Evolutionary conservation across 192 early-diverging fungal genomes (phyloP).

Genomic region (Coemansia sp.): DNA sequence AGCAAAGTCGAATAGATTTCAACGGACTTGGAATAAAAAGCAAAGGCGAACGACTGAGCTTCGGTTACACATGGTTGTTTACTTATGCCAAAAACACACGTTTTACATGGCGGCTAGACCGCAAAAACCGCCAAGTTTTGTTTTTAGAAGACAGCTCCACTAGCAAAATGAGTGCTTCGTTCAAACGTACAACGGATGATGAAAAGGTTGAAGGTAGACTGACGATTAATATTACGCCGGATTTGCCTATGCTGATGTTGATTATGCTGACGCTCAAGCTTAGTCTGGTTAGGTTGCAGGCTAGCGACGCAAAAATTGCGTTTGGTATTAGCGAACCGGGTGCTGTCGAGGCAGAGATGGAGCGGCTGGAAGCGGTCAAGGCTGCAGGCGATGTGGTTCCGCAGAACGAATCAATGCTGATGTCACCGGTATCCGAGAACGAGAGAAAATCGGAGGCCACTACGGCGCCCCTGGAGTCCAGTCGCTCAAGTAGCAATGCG

Average conservation of each 20-base stretch:
- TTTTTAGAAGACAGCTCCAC: slow-evolving; percentile 12
- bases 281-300: slow-evolving; percentile 16
- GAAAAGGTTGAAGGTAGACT: slow-evolving; percentile 15
- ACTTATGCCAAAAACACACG: slow-evolving; percentile 14
- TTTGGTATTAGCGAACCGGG: slow-evolving; percentile 1
- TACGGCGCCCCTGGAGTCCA: background rate
- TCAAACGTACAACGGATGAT: slow-evolving; percentile 7
- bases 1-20: slow-evolving; percentile 19
- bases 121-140: slow-evolving; percentile 7
- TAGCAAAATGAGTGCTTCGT: slow-evolving; percentile 14
- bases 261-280: slow-evolving; percentile 16
- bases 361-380: slow-evolving; percentile 5
- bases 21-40: slow-evolving; percentile 5
- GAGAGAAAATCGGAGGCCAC: background rate
- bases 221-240: slow-evolving; percentile 11
- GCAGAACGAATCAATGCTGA: background rate
- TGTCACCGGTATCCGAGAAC: background rate
- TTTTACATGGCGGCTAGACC: slow-evolving; percentile 17
- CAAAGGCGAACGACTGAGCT: slow-evolving; percentile 22
- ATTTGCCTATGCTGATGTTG: slow-evolving; percentile 21
- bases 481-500: background rate
- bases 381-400: background rate
- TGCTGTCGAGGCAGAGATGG: slow-evolving; percentile 1
- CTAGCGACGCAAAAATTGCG: slow-evolving; percentile 16
- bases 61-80: slow-evolving; percentile 19